Evolutionary conservation across 2,329 filamentous ascomycete species (phyloP).

Genomic region (Phoma sp.): DNA sequence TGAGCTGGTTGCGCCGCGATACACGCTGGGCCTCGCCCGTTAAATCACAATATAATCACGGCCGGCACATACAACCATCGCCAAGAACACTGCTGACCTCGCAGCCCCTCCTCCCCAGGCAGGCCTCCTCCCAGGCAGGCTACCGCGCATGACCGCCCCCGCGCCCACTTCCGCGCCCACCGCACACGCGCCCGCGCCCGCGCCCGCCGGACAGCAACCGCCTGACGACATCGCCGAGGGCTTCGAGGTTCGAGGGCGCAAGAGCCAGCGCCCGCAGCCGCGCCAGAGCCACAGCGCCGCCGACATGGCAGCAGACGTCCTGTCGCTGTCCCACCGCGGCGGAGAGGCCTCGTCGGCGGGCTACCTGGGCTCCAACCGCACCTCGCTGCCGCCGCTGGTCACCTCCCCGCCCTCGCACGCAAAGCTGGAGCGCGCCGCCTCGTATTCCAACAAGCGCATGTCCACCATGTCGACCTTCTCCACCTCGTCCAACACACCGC

Average conservation of each 20-base stretch:
- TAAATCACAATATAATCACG: no score
- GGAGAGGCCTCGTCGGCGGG: conserved; percentile 39
- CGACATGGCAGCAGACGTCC: conserved; percentile 48
- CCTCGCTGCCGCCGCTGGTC: conserved; percentile 56
- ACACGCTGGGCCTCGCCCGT: background rate
- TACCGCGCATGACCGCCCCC: conserved; percentile 44
- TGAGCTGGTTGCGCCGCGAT: conserved; percentile 3
- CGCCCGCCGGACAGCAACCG: conserved; percentile 33
- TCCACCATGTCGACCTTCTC: conserved; percentile 89
- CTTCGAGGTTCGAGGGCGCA: conserved; percentile 29
- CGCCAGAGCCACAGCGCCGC: conserved; percentile 20
- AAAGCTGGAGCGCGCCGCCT: conserved; percentile 67
- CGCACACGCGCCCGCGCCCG: conserved; percentile 12
- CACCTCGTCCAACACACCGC: conserved; percentile 62
- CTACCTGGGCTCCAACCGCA: conserved; percentile 46
- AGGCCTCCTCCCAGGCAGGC: conserved; percentile 11
- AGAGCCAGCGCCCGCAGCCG: no score
- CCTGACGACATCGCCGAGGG: conserved; percentile 40
- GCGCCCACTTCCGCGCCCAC: conserved; percentile 4
- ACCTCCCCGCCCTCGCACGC: conserved; percentile 56
- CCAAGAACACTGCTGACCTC: background rate
- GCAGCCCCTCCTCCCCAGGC: conserved; percentile 9
- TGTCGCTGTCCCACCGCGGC: conserved; percentile 38
- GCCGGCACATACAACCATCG: no score
- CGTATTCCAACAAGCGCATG: conserved; percentile 79